Percentiles rank a stretch among this genome's conserved stretches.
phyloP scores from a whole-genome alignment of 2,329 filamentous ascomycete genomes.

The Penicillium sp. region DNA sequence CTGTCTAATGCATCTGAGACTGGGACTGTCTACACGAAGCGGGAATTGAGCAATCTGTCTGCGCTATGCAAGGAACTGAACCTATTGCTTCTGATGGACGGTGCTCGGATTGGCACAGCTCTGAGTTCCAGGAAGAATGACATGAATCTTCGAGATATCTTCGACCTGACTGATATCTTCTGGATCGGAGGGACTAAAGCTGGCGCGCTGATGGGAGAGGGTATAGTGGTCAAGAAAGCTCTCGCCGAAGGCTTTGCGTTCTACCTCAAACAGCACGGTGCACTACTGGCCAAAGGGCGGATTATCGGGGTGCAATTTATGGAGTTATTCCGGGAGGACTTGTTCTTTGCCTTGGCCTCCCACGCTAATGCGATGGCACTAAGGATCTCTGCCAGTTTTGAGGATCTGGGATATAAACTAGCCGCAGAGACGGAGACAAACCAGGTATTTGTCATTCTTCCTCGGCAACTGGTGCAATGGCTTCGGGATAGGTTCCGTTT shows the following conservation, averaged over 20 bases:
- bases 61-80: constrained; percentile 42
- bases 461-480: constrained; percentile 36
- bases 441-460: constrained; percentile 51
- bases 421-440: constrained; percentile 51
- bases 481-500: constrained; percentile 48
- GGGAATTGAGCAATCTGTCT: constrained; percentile 46
- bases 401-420: constrained; percentile 43
- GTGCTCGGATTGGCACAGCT: constrained; percentile 48
- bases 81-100: constrained; percentile 50
- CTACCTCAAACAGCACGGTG: constrained; percentile 53
- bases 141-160: constrained; percentile 45
- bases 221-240: constrained; percentile 48
- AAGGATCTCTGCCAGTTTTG: constrained; percentile 46
- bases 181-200: constrained; percentile 57
- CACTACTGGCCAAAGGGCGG: constrained; percentile 51
- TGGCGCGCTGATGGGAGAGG: constrained; percentile 52
- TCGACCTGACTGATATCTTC: constrained; percentile 52
- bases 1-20: constrained; percentile 54
- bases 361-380: constrained; percentile 48
- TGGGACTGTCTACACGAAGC: constrained; percentile 49
- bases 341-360: constrained; percentile 49
- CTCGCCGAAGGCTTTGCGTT: constrained; percentile 51
- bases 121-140: constrained; percentile 46
- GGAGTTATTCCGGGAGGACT: constrained; percentile 47
- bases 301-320: constrained; percentile 52